Percentiles rank a stretch among this genome's conserved stretches.
Evolutionary conservation across 2,329 filamentous ascomycete species (phyloP).

Genomic region (Aspergillus ochraceoroseus): DNA sequence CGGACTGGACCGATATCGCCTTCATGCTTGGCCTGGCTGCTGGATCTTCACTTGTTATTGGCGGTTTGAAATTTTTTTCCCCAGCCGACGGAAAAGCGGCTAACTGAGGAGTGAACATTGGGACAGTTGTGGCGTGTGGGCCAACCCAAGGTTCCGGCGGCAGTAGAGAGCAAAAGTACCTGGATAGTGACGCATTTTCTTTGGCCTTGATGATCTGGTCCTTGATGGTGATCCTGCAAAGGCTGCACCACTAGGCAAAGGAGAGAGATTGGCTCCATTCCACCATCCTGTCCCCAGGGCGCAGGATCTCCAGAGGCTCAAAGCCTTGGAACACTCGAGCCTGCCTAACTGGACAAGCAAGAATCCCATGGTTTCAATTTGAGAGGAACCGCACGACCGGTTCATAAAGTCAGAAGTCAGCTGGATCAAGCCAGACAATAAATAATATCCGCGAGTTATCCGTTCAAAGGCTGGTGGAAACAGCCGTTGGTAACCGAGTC

Average conservation of each 20-base stretch:
- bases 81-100: constrained; percentile 15
- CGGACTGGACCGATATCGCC: constrained; percentile 31
- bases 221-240: too few species aligned
- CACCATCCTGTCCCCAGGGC: too few species aligned
- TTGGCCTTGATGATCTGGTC: too few species aligned
- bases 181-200: too few species aligned
- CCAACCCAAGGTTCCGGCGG: background rate
- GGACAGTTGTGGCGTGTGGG: background rate
- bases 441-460: constrained; percentile 8
- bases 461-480: background rate
- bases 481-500: constrained; percentile 9
- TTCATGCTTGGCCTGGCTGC: constrained; percentile 3
- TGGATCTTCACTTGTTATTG: constrained; percentile 10
- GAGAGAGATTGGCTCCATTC: too few species aligned
- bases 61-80: constrained; percentile 11
- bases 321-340: too few species aligned
- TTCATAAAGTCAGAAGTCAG: constrained; percentile 11
- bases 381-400: background rate
- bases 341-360: background rate
- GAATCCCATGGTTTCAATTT: background rate
- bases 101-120: constrained; percentile 14
- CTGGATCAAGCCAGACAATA: constrained; percentile 5
- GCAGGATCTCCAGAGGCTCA: background rate
- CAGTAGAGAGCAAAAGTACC: background rate
- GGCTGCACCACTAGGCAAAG: too few species aligned